Conservation (phyloP, 495 filamentous ascomycete genomes). For the Talaromyces stipitatus region DNA sequence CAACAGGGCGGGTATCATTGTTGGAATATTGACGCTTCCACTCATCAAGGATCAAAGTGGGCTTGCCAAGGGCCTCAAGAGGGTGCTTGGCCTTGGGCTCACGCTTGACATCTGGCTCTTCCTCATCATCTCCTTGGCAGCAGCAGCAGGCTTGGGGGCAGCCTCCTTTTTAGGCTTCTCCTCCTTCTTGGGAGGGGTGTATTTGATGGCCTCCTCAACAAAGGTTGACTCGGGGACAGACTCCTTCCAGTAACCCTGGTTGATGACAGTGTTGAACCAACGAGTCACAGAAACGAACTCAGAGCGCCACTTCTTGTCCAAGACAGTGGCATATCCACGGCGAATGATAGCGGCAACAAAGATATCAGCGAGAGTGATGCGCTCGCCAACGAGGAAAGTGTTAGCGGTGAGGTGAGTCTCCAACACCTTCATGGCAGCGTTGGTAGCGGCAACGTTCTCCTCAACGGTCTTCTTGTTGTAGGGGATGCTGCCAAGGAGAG, state of each 20-base stretch:
- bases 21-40: constrained; percentile 99
- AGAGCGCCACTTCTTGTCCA: constrained; percentile 79
- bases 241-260: constrained; percentile 80
- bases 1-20: constrained; percentile 71
- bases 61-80: constrained; percentile 73
- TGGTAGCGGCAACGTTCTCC: constrained; percentile 57
- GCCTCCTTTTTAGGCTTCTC: constrained; percentile 54
- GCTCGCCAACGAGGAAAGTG: constrained; percentile 97
- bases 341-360: constrained; percentile 70
- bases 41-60: constrained; percentile 81
- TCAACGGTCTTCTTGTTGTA: constrained; percentile 99
- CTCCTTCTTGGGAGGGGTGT: constrained; percentile 87
- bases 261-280: constrained; percentile 91
- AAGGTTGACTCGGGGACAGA: constrained; percentile 66
- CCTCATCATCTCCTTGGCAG: constrained; percentile 54
- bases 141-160: constrained; percentile 49
- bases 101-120: constrained; percentile 61
- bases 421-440: constrained; percentile 59
- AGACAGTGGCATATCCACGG: constrained; percentile 79
- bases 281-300: constrained; percentile 77
- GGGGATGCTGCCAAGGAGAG: constrained; percentile 67
- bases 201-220: constrained; percentile 79
- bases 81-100: constrained; percentile 95
- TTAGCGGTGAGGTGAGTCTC: constrained; percentile 84
- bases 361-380: constrained; percentile 91